Evolutionary conservation across 345 rosid species (phyloP), one percentile per base, ranked within the genome.

Genomic region (Acer campestre): DNA sequence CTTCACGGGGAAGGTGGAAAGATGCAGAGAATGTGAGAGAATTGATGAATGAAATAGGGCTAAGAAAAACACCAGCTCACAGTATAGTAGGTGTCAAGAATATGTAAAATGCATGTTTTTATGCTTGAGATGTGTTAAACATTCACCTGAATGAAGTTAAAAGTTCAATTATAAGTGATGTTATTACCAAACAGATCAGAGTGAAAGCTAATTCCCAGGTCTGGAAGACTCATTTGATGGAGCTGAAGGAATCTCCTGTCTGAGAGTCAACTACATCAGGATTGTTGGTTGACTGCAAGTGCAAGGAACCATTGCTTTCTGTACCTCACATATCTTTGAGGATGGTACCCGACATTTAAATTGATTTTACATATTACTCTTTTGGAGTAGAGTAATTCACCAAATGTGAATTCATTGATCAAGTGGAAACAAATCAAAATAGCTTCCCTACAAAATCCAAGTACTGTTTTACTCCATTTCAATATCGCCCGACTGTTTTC

Each of bases 11-110:
- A 76, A 84, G 92, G 65, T 91, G 93, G 93, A 78, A 86, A 72
- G 95, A 91, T 84, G 87, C 85, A 17, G 91, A 88, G 83, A 84
- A 83, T 74, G 85, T 88, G 75, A 87, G 93, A 81, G 75, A 53
- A 11, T 49, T 67, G 82, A 85, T 88, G 88, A 81, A 84, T 53
- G 70, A 76, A 40, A 80, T 85, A 35, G 93, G 92, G 53, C 76
- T 92, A 82, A 77, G 80, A 66, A 88, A 88, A 84, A 44, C 77
- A 73, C 85, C 91, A 7, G 97, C 87, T 78, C 93, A 78, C 74
- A 92, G 27, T 25, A 25, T 25, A 77, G 58, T 91, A 42, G 90
- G 76, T 66, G 75, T 70, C 53, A 76, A 80, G 75, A 79, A 65
- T 55, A 20, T 69, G 66, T 69, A 46, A 75, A 49, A 7, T 31